Base-by-base conservation (phyloP, 2,329 filamentous ascomycete species). In the Microcyclospora pomicola region DNA sequence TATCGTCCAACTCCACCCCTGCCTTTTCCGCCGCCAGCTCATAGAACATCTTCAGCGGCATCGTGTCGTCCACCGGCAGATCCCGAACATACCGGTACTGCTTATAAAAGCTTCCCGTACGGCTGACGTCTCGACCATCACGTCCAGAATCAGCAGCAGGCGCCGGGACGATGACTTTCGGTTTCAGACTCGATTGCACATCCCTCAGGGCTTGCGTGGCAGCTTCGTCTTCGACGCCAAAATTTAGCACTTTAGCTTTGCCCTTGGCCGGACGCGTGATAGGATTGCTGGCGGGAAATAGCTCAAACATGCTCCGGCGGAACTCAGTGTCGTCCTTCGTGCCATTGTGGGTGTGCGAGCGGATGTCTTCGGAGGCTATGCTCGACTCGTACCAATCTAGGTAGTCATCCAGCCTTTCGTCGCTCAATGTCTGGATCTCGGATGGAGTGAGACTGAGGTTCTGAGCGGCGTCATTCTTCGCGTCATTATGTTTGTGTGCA, bases 321-420 rank as follows among this genome's bases (percentile, higher is more conserved):
- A 65, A 66, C 19, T 65, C 60, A 27, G 58, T 57, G 15, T 59
- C 55, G 43, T 65, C 65, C 19, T 65, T 60, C 27, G 58, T 57
- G 15, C 59, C 55, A 33, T 41, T 42, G 30, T 46, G 49, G 40
- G 48, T 44, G 9, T 53, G 50, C 27, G 59, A 54, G 10, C 56
- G 49, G 12, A 59, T 49, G 36, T 60, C 56, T 39, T 70, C 64
- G 43, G 67, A 64, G 33, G 74, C 58, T 66, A 76, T 82, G 33
- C 69, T 79, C 40, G 69, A 67, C 52, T 82, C 76, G 54, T 82
- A 87, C 77, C 81, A 91, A 57, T 84, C 74, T 59, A 92, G 67
- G 51, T 86, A 88, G 42, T 80, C 72, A 50, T 87, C 81, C 29
- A 88, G 62, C 44, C 80, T 69, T 15, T 68, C 60, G 5, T 67